These are phyloP conservation scores for Acacia confusa DNA, from an alignment of 306 rosid genomes.

Conservation along the genomic window DNA sequence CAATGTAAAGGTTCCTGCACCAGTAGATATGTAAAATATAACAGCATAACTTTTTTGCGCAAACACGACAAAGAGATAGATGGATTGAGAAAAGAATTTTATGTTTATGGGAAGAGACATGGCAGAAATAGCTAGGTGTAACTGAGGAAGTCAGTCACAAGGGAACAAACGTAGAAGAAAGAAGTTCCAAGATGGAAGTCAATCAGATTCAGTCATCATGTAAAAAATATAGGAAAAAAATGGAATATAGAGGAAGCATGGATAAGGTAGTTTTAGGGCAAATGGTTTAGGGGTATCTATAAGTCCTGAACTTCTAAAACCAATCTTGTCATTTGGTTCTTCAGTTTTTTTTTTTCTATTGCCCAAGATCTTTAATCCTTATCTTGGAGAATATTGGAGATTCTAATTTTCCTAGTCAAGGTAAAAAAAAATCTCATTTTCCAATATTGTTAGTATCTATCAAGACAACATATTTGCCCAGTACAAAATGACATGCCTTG, in stretches of 20 bases:
- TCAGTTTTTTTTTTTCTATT: neutral
- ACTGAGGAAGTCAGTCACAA: neutral
- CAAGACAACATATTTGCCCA: neutral
- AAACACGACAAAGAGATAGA: neutral
- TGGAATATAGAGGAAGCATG: neutral
- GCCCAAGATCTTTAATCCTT: neutral
- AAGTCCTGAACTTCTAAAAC: neutral
- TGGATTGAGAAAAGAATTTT: neutral
- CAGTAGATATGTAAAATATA: neutral
- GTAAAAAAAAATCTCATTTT: no score
- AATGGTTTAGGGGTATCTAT: neutral
- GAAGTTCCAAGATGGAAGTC: neutral
- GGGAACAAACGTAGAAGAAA: neutral
- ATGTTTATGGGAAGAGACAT: neutral
- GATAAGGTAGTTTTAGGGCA: neutral
- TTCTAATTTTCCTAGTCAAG: no score
- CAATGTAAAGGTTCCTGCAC: neutral
- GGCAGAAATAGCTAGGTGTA: neutral
- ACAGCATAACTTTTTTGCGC: neutral
- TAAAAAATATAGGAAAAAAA: neutral
- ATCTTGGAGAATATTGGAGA: neutral
- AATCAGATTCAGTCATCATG: neutral
- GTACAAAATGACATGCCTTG: slow-evolving; percentile 5
- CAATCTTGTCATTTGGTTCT: neutral
- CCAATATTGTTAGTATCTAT: neutral